A percentile compares a stretch with the other conserved stretches of the same genome.
Evolutionary conservation across 345 rosid species (phyloP).

Genomic region (Noccaea caerulescens): DNA sequence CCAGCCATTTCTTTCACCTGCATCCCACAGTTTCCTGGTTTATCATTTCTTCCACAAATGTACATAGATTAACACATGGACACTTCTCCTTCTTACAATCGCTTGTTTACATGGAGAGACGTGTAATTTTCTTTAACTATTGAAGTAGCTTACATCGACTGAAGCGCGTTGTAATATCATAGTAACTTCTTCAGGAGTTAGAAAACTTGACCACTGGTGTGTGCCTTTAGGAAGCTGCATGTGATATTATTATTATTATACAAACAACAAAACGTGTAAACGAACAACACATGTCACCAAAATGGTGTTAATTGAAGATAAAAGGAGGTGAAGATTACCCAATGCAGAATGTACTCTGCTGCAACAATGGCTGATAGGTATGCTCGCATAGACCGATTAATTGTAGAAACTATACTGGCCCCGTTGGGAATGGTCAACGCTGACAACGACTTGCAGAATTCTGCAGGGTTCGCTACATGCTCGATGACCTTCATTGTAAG

Average conservation of each 20-base stretch:
- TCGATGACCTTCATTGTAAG: conserved; percentile 70
- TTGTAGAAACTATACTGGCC: conserved; percentile 77
- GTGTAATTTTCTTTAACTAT: neutral
- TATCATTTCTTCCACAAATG: neutral
- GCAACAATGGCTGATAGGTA: conserved; percentile 83
- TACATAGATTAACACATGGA: neutral
- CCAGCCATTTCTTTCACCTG: conserved; percentile 91
- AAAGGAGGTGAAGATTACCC: conserved; percentile 58
- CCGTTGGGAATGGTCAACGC: conserved; percentile 68
- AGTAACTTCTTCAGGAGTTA: conserved; percentile 76
- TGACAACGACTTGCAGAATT: conserved; percentile 87
- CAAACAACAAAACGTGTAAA: conserved; percentile 5
- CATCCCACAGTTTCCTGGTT: conserved; percentile 20
- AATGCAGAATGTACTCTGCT: conserved; percentile 84
- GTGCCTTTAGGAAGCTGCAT: conserved; percentile 93
- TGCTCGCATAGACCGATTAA: conserved; percentile 86
- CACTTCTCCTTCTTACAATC: neutral
- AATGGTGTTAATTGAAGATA: neutral
- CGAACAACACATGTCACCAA: neutral
- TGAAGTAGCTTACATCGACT: conserved; percentile 53
- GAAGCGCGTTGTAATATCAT: conserved; percentile 64
- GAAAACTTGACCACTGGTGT: conserved; percentile 84
- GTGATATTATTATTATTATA: neutral
- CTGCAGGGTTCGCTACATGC: conserved; percentile 91
- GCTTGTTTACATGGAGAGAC: neutral